These are phyloP conservation scores for Prototheca stagnorum DNA, from an alignment of 163 green algal species.

Conservation along the genomic window DNA sequence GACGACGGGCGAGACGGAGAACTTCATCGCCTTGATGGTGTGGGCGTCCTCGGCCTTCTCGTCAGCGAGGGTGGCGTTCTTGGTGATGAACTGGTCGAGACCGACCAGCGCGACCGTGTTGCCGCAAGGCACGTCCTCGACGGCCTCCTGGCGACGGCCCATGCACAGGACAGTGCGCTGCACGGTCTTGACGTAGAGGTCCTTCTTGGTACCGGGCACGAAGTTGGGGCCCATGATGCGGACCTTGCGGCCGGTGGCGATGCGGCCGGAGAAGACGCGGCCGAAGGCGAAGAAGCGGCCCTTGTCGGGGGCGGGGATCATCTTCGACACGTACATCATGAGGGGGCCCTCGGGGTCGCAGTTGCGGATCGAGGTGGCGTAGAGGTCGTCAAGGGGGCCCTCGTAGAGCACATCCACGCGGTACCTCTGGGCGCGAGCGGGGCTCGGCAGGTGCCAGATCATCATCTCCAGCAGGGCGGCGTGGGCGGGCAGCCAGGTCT, in stretches of 20 bases:
- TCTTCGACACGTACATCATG: slow-evolving; percentile 99
- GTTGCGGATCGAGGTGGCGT: slow-evolving; percentile 87
- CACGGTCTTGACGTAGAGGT: slow-evolving; percentile 96
- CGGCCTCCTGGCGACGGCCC: slow-evolving; percentile 90
- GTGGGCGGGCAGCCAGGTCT: slow-evolving; percentile 90
- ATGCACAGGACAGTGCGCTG: slow-evolving; percentile 99
- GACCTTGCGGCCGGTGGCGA: slow-evolving; percentile 85
- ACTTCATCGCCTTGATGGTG: slow-evolving; percentile 99
- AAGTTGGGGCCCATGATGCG: slow-evolving; percentile 99
- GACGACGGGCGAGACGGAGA: slow-evolving; percentile 97
- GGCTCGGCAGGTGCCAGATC: slow-evolving; percentile 95
- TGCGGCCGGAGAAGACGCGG: slow-evolving; percentile 91
- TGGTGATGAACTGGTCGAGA: slow-evolving; percentile 99
- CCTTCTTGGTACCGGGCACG: slow-evolving; percentile 96
- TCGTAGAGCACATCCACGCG: slow-evolving; percentile 97
- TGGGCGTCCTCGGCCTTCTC: slow-evolving; percentile 79
- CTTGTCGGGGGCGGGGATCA: slow-evolving; percentile 98
- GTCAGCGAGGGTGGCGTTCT: slow-evolving; percentile 94
- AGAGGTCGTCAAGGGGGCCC: slow-evolving; percentile 92
- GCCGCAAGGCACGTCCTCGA: slow-evolving; percentile 95
- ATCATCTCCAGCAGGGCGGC: slow-evolving; percentile 99
- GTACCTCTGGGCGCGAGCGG: slow-evolving; percentile 89
- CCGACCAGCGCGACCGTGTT: slow-evolving; percentile 98
- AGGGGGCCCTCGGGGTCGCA: slow-evolving; percentile 86
- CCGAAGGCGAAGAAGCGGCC: slow-evolving; percentile 98